Evolutionary conservation across 148 eudicot genomes (phyloP).

Genomic region (Selenicereus undatus): DNA sequence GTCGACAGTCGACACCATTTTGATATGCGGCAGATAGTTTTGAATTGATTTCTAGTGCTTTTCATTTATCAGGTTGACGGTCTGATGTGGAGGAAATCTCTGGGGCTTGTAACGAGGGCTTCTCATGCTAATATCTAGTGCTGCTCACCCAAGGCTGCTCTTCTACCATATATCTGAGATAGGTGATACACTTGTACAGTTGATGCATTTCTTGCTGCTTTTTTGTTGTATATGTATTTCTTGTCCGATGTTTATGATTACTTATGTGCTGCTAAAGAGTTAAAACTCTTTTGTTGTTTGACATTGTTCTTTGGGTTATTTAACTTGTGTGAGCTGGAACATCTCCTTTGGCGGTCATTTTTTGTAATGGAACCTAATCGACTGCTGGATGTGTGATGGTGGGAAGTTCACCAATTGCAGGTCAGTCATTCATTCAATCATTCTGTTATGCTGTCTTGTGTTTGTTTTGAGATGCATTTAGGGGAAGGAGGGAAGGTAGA

Average conservation of each 20-base stretch:
- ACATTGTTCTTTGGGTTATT: neutral
- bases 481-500: neutral
- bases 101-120: neutral
- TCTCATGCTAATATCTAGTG: neutral
- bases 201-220: neutral
- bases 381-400: neutral
- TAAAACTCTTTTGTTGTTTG: neutral
- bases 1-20: neutral
- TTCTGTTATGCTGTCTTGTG: neutral
- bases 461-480: neutral
- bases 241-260: no score
- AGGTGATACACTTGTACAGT: slow-evolving; percentile 1
- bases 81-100: neutral
- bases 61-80: neutral
- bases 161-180: no score
- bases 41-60: neutral
- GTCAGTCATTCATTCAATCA: neutral
- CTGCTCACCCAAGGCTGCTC: neutral
- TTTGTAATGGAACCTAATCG: neutral
- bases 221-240: neutral
- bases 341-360: neutral
- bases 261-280: neutral
- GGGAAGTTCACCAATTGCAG: neutral
- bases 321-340: neutral
- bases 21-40: neutral